Percentiles rank a stretch among this genome's conserved stretches.
These are phyloP conservation scores for Fusarium sororula DNA, from an alignment of 2,329 filamentous ascomycete genomes.

Conservation along the genomic window DNA sequence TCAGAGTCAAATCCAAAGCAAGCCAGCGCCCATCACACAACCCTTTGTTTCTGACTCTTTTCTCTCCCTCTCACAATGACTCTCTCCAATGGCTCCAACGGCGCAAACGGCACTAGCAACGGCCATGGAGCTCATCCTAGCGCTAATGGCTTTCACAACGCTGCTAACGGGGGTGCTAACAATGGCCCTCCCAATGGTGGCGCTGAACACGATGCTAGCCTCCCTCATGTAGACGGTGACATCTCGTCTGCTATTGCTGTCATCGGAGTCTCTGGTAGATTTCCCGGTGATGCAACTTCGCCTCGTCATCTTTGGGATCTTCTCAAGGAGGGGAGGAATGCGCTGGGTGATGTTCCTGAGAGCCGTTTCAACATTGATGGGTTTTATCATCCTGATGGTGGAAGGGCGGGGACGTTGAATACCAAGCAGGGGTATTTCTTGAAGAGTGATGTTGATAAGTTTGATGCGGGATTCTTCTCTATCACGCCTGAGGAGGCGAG, in stretches of 20 bases:
- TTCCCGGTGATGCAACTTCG: not conserved
- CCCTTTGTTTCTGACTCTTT: not conserved
- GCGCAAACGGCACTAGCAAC: not conserved
- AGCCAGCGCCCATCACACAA: not conserved
- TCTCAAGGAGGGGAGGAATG: not conserved
- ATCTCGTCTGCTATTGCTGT: not conserved
- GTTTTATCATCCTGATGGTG: not conserved
- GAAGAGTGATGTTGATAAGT: not conserved
- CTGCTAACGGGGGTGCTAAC: not conserved
- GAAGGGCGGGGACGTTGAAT: not conserved
- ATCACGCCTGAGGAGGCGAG: not conserved
- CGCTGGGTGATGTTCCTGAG: not conserved
- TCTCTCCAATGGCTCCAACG: not conserved
- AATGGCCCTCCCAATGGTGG: not conserved
- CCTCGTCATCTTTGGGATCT: conserved; percentile 3
- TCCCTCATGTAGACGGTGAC: not conserved
- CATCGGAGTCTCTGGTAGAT: conserved; percentile 5
- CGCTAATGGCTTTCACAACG: not conserved
- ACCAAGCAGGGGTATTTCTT: not conserved
- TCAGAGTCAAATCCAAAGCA: not conserved
- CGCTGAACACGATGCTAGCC: not conserved
- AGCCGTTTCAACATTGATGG: not conserved
- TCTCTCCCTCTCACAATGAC: not conserved
- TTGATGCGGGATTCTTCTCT: not conserved
- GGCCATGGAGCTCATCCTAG: not conserved